Conservation (phyloP, 2,329 filamentous ascomycete genomes). For the Shiraia sp. region DNA sequence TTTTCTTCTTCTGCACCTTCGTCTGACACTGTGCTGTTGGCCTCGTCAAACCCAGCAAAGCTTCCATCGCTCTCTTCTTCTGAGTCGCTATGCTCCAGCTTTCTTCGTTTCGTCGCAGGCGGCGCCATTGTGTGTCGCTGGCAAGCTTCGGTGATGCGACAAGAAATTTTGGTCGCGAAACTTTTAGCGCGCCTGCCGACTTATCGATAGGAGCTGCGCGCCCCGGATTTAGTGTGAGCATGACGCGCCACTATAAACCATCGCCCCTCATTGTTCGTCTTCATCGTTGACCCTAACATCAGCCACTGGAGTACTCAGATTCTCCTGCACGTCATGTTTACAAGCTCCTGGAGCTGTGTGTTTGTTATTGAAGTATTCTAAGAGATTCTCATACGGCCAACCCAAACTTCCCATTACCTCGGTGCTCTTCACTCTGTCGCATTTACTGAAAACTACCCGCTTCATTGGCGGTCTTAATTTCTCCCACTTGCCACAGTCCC, state of each 20-base stretch:
- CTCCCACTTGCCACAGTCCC: background rate
- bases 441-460: constrained; percentile 23
- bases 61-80: constrained; percentile 31
- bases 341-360: too few species aligned
- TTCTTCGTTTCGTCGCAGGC: constrained; percentile 52
- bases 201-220: constrained; percentile 26
- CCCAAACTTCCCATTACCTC: too few species aligned
- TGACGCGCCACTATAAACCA: too few species aligned
- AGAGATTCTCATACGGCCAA: too few species aligned
- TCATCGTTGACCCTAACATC: too few species aligned
- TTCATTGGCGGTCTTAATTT: constrained; percentile 15
- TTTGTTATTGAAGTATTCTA: too few species aligned
- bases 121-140: constrained; percentile 33
- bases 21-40: constrained; percentile 17
- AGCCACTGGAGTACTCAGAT: too few species aligned
- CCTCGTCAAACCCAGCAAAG: constrained; percentile 27
- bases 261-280: too few species aligned
- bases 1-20: constrained; percentile 18
- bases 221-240: constrained; percentile 3
- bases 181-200: constrained; percentile 15
- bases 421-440: constrained; percentile 20
- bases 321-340: too few species aligned
- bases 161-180: constrained; percentile 23
- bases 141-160: constrained; percentile 7
- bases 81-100: constrained; percentile 47